Conservation (phyloP, 192 early-diverging fungal species). For the Gaertneriomyces semiglobifer region DNA sequence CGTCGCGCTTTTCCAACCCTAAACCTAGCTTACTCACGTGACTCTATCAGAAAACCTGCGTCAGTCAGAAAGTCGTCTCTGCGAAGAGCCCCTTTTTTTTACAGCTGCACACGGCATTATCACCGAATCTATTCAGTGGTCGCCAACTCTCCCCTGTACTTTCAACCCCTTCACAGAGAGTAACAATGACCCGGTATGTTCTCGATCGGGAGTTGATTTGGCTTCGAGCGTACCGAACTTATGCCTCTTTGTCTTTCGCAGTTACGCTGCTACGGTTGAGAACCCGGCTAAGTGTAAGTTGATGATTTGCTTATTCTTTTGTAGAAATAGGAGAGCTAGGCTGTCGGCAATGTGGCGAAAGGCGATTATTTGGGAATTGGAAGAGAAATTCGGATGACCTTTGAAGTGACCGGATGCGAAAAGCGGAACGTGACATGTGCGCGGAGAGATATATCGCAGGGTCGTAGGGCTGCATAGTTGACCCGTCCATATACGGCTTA, state of each 20-base stretch:
- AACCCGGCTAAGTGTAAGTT: conserved; percentile 39
- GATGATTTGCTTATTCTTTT: too few species aligned
- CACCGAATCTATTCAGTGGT: neutral
- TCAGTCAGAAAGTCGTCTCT: too few species aligned
- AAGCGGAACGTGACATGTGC: neutral
- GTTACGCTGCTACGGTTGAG: conserved; percentile 29
- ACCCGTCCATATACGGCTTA: neutral
- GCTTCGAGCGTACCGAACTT: neutral
- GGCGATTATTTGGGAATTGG: too few species aligned
- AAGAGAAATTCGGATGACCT: too few species aligned
- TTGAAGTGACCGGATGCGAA: neutral
- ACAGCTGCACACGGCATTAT: too few species aligned
- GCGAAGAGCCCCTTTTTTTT: too few species aligned
- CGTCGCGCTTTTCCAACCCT: too few species aligned
- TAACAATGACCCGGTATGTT: conserved; percentile 13
- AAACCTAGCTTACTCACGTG: too few species aligned
- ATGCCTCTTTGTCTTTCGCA: neutral
- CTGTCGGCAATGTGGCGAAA: too few species aligned
- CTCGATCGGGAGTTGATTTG: neutral
- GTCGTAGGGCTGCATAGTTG: neutral
- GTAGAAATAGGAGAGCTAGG: too few species aligned
- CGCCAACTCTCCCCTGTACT: neutral
- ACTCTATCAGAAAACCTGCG: too few species aligned
- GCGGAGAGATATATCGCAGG: neutral
- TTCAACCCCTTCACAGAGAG: neutral